Evolutionary conservation across 2,329 filamentous ascomycete genomes (phyloP).

Genomic region (Amauroascus niger): DNA sequence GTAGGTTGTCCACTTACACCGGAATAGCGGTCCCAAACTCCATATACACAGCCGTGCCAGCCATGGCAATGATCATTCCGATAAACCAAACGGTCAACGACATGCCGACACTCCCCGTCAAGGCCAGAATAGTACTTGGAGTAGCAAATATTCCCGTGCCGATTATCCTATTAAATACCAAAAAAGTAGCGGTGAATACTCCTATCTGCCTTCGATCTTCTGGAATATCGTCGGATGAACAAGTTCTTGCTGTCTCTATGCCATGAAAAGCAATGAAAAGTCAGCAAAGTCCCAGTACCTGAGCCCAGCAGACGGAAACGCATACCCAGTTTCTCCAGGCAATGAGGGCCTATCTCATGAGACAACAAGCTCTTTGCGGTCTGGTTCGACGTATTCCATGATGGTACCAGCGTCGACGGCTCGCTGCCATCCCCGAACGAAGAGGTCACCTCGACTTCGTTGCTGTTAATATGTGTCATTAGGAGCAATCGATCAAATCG

Average conservation of each 20-base stretch:
- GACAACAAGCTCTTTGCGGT: background rate
- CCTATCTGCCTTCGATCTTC: conserved; percentile 29
- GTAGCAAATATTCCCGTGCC: conserved; percentile 45
- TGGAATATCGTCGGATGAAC: background rate
- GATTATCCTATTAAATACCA: conserved; percentile 43
- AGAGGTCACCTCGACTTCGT: background rate
- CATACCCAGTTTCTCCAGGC: background rate
- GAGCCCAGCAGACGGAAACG: no score
- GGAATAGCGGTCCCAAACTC: conserved; percentile 45
- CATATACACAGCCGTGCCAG: conserved; percentile 38
- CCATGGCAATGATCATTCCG: conserved; percentile 41
- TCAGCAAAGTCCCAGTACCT: background rate
- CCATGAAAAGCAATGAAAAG: background rate
- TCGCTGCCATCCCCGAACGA: background rate
- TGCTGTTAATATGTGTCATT: background rate
- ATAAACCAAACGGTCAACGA: conserved; percentile 43
- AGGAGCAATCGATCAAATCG: background rate
- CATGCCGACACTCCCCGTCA: conserved; percentile 39
- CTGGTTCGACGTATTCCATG: background rate
- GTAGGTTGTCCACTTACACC: conserved; percentile 27
- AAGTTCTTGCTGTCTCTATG: background rate
- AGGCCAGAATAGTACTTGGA: conserved; percentile 37
- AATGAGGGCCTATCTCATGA: background rate
- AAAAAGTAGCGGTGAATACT: conserved; percentile 35
- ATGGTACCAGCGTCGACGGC: background rate